These are phyloP conservation scores for Alternaria triticina DNA, from an alignment of 2,329 filamentous ascomycete species.

Conservation along the genomic window DNA sequence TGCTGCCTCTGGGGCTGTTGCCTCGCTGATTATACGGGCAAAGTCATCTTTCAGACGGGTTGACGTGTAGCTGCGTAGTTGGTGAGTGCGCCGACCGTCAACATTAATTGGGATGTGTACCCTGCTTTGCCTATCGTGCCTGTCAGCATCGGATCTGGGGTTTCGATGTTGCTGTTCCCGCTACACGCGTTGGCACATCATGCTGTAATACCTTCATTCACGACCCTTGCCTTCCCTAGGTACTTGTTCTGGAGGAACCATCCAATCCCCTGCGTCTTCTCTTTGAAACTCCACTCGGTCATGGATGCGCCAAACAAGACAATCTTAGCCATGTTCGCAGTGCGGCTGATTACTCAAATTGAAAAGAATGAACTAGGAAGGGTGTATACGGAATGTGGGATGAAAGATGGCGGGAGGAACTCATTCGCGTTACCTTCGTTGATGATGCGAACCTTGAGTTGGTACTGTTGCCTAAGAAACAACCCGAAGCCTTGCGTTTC, in stretches of 20 bases:
- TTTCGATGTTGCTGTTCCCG: not conserved
- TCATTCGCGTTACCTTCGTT: constrained; percentile 34
- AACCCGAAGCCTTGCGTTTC: constrained; percentile 38
- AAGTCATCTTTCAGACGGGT: constrained; percentile 31
- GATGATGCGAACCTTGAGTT: constrained; percentile 32
- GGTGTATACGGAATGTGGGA: not conserved
- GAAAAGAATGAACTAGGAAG: not conserved
- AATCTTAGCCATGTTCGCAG: constrained; percentile 17
- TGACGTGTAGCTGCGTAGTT: constrained; percentile 35
- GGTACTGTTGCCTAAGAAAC: constrained; percentile 33
- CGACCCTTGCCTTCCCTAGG: constrained; percentile 20
- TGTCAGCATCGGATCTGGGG: not conserved
- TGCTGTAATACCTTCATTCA: constrained; percentile 29
- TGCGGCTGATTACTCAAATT: not conserved
- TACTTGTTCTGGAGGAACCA: constrained; percentile 25
- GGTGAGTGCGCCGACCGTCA: not conserved
- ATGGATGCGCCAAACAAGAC: constrained; percentile 35
- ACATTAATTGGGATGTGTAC: constrained; percentile 6
- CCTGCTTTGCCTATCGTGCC: constrained; percentile 27
- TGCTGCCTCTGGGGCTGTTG: constrained; percentile 23
- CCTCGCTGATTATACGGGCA: constrained; percentile 26
- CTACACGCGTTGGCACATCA: not conserved
- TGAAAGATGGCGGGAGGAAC: not conserved
- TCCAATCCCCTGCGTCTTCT: constrained; percentile 28
- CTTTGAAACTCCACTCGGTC: constrained; percentile 30